Percentiles rank a stretch among this genome's conserved stretches.
phyloP scores from a whole-genome alignment of 2,329 filamentous ascomycete genomes.

The Chalara sp. region DNA sequence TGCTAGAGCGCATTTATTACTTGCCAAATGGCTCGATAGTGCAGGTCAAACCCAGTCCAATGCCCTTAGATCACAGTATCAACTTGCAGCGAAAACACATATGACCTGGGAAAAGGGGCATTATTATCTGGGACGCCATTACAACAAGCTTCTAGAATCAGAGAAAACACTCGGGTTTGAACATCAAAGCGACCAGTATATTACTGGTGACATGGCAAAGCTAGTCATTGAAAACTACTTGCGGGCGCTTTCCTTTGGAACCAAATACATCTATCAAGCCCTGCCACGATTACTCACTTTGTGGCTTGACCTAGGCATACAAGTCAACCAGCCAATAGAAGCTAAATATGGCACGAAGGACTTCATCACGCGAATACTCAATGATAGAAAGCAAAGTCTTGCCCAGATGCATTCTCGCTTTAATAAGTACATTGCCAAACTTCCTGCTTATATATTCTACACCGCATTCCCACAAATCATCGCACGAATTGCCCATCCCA shows the following conservation, averaged over 20 bases:
- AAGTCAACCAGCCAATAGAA: constrained; percentile 55
- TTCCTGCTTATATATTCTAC: constrained; percentile 75
- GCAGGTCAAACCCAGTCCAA: constrained; percentile 88
- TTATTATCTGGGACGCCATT: constrained; percentile 94
- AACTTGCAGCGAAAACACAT: constrained; percentile 66
- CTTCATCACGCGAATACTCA: constrained; percentile 44
- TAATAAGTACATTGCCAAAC: constrained; percentile 66
- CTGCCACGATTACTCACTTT: constrained; percentile 85
- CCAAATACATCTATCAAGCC: constrained; percentile 94
- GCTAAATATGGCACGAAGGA: constrained; percentile 38
- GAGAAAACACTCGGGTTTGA: constrained; percentile 71
- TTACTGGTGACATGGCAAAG: constrained; percentile 78
- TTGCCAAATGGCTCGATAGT: constrained; percentile 94
- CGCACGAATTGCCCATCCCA: constrained; percentile 87
- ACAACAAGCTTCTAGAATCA: constrained; percentile 90
- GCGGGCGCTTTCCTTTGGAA: constrained; percentile 77
- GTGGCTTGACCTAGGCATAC: constrained; percentile 86
- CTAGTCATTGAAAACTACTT: constrained; percentile 92
- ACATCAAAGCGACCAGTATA: constrained; percentile 69
- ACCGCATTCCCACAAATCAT: constrained; percentile 86
- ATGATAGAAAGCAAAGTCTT: constrained; percentile 57
- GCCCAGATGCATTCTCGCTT: constrained; percentile 66
- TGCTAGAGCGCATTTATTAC: constrained; percentile 76
- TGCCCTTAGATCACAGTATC: constrained; percentile 74
- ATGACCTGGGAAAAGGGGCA: constrained; percentile 90